Conservation (phyloP, 73 alveolate species). For the Tetrahymena malaccensis region DNA sequence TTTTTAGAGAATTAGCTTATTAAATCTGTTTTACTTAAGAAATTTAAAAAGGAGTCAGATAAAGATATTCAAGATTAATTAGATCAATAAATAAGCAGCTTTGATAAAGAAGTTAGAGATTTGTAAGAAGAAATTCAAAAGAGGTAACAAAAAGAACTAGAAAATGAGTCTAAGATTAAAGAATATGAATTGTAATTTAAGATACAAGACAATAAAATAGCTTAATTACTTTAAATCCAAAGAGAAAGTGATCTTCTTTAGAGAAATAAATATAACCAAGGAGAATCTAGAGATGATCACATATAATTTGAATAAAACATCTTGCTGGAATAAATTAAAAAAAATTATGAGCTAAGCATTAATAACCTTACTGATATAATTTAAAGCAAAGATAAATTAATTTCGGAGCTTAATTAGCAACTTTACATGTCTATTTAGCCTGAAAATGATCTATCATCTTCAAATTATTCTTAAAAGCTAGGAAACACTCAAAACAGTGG, state of each 20-base stretch:
- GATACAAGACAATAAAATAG: not conserved
- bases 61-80: not conserved
- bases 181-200: not conserved
- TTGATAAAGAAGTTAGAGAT: not conserved
- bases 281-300: not conserved
- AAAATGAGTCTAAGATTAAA: not conserved
- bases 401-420: not conserved
- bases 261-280: not conserved
- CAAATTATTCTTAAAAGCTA: not conserved
- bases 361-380: not conserved
- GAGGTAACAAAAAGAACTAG: not conserved
- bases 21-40: not conserved
- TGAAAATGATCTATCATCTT: not conserved
- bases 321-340: not conserved
- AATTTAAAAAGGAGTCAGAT: not conserved
- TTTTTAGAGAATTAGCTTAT: not conserved
- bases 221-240: not conserved
- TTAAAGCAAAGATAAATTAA: not conserved
- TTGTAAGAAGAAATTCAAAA: not conserved
- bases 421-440: not conserved
- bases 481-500: not conserved
- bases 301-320: not conserved
- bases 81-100: not conserved
- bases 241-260: not conserved
- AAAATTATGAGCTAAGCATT: not conserved